A percentile compares a stretch with the other conserved stretches of the same genome.
These are phyloP conservation scores for Phialocephala subalpina DNA, from an alignment of 2,329 filamentous ascomycete genomes.

Conservation along the genomic window DNA sequence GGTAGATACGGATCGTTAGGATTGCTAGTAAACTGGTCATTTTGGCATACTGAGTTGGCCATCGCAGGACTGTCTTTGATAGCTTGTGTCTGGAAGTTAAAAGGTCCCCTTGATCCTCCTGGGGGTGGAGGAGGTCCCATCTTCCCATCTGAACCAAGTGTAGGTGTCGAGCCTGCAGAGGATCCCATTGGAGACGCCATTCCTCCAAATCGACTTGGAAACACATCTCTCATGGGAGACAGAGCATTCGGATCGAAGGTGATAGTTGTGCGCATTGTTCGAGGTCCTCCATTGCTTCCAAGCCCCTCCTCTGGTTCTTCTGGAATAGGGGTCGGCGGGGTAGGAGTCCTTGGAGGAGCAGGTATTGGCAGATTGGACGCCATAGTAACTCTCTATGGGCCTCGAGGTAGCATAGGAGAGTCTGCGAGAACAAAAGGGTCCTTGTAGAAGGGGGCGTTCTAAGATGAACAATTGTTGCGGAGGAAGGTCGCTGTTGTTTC, in stretches of 20 bases:
- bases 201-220: conserved; percentile 44
- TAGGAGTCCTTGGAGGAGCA: conserved; percentile 68
- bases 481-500: conserved; percentile 13
- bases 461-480: background rate
- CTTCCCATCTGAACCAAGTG: conserved; percentile 39
- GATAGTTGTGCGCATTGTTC: conserved; percentile 40
- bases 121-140: conserved; percentile 41
- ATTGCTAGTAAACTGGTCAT: conserved; percentile 11
- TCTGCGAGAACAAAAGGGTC: background rate
- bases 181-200: conserved; percentile 44
- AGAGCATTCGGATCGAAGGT: conserved; percentile 54
- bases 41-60: conserved; percentile 70
- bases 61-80: conserved; percentile 74
- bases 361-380: conserved; percentile 65
- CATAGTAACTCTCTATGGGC: conserved; percentile 51
- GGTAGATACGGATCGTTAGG: background rate
- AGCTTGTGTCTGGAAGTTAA: conserved; percentile 91
- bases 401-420: conserved; percentile 23
- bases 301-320: conserved; percentile 46
- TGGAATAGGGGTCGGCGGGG: conserved; percentile 62
- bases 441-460: background rate
- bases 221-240: conserved; percentile 52
- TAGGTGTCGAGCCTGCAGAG: conserved; percentile 31
- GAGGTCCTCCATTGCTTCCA: conserved; percentile 33
- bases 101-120: conserved; percentile 67